Evolutionary conservation across 202 grass and related monocot species (phyloP), one percentile per base, ranked within the genome.

Genomic region (Saccharum hybrid): DNA sequence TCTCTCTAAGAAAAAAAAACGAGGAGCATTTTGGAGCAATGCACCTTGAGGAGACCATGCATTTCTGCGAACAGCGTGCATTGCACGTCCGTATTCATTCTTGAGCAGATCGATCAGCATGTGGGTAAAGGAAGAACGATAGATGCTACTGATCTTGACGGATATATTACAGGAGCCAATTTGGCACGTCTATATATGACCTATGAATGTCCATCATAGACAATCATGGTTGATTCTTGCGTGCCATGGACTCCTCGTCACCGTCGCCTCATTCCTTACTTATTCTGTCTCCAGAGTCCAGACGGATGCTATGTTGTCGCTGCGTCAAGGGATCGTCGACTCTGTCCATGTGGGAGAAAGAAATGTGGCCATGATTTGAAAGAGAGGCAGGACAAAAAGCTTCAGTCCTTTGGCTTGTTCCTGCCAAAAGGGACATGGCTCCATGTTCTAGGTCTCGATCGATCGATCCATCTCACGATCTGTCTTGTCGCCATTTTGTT

Each of bases 401-500:
- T 81, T 60, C 78, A 42, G 56, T 26, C 38, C 66, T 81, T 81
- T 81, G 78, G 68, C 51, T 28, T 40, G 66, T 71, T 71, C 36
- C 51, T 81, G 78, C 66, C 78, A 81, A 81, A 71, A 81, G 49
- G 66, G 36, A 8, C 36, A 43, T 71, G 78, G 3, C 65, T 81
- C 48, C 78, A 70, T 71, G 66, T 60, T 81, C 66, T 31, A 22
- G 8, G 34, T 33, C 30, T 77, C n/a, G 6, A 49, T 81, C 64
- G 4, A 40, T 57, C 66, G 1, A 57, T 57, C 15, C 0, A 45
- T 45, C 46, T 41, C 66, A 71, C 16, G 36, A 71, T 81, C 51
- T 60, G 34, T 81, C 78, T 19, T 11, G 37, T 59, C 34, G 11
- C 38, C 78, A 3, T 37, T 16, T 38, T 23, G 14, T 68, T 22